phyloP scores from a whole-genome alignment of 2,329 filamentous ascomycete species.

The Coniella lustricola region DNA sequence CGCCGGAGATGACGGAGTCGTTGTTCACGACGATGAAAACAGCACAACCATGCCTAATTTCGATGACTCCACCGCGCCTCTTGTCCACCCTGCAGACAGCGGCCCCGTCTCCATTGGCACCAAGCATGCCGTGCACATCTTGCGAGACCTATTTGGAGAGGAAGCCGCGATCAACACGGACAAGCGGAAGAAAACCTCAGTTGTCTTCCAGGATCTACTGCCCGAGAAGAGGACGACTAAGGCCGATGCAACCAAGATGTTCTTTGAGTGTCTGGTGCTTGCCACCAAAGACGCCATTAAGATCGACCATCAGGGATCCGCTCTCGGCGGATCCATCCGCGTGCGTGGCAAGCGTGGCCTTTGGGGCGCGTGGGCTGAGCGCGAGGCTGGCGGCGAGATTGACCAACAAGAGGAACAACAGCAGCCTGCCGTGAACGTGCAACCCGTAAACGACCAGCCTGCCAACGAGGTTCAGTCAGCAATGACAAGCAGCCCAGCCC shows the following conservation, averaged over 20 bases:
- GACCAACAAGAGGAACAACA: conserved; percentile 40
- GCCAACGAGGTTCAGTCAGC: conserved; percentile 26
- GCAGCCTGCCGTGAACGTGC: conserved; percentile 18
- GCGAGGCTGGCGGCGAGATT: conserved; percentile 57
- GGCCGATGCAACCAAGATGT: conserved; percentile 97
- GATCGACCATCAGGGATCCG: conserved; percentile 72
- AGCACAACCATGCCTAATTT: conserved; percentile 53
- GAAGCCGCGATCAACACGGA: conserved; percentile 62
- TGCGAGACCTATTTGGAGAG: conserved; percentile 78
- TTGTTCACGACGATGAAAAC: conserved; percentile 40
- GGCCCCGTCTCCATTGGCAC: conserved; percentile 86
- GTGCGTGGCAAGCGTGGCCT: conserved; percentile 90
- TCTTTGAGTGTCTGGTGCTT: conserved; percentile 92
- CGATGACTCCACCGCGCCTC: conserved; percentile 69
- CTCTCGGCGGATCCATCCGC: conserved; percentile 71
- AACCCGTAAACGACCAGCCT: conserved; percentile 10
- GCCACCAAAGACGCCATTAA: conserved; percentile 98
- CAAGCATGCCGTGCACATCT: conserved; percentile 89
- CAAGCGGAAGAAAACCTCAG: conserved; percentile 66
- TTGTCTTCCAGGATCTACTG: conserved; percentile 86
- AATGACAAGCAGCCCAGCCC: conserved; percentile 19
- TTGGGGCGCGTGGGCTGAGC: conserved; percentile 94
- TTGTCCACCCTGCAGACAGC: conserved; percentile 74
- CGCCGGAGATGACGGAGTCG: conserved; percentile 47
- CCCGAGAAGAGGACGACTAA: conserved; percentile 75